Evolutionary conservation across 2,329 filamentous ascomycete species (phyloP), one percentile per base, ranked within the genome.

Genomic region (Dactylellina haptotyla): DNA sequence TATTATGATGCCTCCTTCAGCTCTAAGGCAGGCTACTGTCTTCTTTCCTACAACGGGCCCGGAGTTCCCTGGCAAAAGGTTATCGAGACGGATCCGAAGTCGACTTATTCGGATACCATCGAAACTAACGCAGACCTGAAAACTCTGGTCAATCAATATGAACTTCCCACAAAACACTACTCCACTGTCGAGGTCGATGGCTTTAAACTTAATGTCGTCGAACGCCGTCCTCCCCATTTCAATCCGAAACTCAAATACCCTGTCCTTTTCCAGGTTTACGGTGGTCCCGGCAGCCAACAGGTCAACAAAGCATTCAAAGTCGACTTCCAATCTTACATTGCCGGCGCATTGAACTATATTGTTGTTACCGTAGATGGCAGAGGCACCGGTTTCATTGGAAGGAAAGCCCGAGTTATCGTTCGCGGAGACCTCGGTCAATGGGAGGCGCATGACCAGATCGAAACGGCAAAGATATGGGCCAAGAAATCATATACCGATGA

Each of bases 331-430:
- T 87, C 92, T 4, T 98, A 95, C 79, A 84, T 97, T 43, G 93
- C 95, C 30, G 90, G 92, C 0, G 88, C 84, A 18, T 85, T 99
- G 1, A 94, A 93, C 43, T 99, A 99, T 81, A 86, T 99, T 58
- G 94, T 97, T 37, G 90, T 99, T 53, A 98, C 94, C 0, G 90
- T 99, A 26, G 95, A 99, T 80, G 93, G 92, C 16, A 89, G 94
- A 56, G 95, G 95, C 43, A 99, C 95, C 0, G 95, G 96, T 34
- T 97, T 88, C 81, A 90, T 91, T 51, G 95, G 95, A 30, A 90
- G 96, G 78, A 87, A 90, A 80, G 88, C 92, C 66, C 90, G 95
- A 56, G 92, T 92, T 63, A 85, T 91, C 61, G 87, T 97, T 65
- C 89, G 94, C 69, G 91, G 90, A 59, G 89, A 96, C 76, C 86